These are phyloP conservation scores for Pulveroboletus sp. DNA, from an alignment of 768 basidiomycete genomes.

Conservation along the genomic window DNA sequence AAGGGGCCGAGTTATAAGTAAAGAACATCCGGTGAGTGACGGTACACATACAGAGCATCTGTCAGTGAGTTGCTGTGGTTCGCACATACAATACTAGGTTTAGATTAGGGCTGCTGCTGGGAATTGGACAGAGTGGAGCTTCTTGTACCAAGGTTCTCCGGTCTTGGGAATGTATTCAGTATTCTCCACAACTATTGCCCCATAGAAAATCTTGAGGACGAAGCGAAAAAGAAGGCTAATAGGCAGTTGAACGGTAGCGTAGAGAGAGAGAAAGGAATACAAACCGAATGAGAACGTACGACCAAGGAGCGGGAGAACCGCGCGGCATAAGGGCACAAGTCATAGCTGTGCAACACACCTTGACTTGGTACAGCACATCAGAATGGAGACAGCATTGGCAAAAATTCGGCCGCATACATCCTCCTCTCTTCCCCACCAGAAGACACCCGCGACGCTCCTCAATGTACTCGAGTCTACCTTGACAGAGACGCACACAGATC, in stretches of 20 bases:
- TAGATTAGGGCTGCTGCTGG: neutral
- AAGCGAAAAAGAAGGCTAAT: constrained; percentile 66
- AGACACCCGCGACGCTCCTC: constrained; percentile 81
- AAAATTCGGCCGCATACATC: constrained; percentile 86
- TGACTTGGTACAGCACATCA: neutral
- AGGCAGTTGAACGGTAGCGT: neutral
- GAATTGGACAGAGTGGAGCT: neutral
- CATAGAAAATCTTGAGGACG: constrained; percentile 89
- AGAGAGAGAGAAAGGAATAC: constrained; percentile 3
- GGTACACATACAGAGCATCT: constrained; percentile 66
- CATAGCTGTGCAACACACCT: neutral
- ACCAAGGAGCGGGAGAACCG: constrained; percentile 50
- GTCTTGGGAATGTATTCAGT: constrained; percentile 62
- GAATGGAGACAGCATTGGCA: constrained; percentile 62
- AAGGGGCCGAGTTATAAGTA: neutral
- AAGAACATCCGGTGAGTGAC: neutral
- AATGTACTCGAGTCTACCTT: constrained; percentile 79
- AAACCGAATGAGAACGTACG: constrained; percentile 66
- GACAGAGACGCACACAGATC: constrained; percentile 60
- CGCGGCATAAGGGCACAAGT: constrained; percentile 24
- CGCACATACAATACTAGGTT: constrained; percentile 67
- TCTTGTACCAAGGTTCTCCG: constrained; percentile 66
- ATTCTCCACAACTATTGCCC: constrained; percentile 82
- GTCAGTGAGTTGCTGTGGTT: constrained; percentile 87
- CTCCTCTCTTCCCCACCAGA: constrained; percentile 82